Evolutionary conservation across 2,329 filamentous ascomycete species (phyloP).

Genomic region (Neophaeococcomyces mojaviensis): DNA sequence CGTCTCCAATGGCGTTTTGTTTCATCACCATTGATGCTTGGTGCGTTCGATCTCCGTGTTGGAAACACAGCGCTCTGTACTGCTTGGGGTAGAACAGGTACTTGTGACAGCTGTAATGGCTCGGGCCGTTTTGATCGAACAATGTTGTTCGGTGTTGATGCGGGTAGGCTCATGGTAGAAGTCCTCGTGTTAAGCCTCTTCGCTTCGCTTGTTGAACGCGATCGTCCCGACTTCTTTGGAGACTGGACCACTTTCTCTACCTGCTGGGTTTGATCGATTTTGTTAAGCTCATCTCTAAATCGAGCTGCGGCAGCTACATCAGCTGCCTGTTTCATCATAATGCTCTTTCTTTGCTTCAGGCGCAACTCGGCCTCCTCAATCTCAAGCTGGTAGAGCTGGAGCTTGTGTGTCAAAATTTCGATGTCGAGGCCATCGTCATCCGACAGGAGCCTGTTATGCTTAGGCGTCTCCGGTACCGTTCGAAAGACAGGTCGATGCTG

Average conservation of each 20-base stretch:
- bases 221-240: neutral
- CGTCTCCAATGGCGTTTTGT: conserved; percentile 5
- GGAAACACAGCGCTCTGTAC: conserved; percentile 3
- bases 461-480: neutral
- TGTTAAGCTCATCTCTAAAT: neutral
- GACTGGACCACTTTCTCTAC: neutral
- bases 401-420: conserved; percentile 9
- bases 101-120: neutral
- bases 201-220: neutral
- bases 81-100: neutral
- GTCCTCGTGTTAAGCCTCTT: neutral
- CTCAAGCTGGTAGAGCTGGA: conserved; percentile 6
- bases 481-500: neutral
- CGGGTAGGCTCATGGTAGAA: neutral
- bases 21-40: neutral
- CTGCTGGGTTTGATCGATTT: neutral
- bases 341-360: neutral
- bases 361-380: conserved; percentile 5
- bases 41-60: neutral
- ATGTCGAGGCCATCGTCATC: conserved; percentile 7
- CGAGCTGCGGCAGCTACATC: conserved; percentile 4
- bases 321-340: neutral
- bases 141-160: neutral
- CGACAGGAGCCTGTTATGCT: neutral
- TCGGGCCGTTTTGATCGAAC: conserved; percentile 3